phyloP scores from a whole-genome alignment of 1,284 basidiomycete genomes.

The Filobasidium uniguttulatum region DNA sequence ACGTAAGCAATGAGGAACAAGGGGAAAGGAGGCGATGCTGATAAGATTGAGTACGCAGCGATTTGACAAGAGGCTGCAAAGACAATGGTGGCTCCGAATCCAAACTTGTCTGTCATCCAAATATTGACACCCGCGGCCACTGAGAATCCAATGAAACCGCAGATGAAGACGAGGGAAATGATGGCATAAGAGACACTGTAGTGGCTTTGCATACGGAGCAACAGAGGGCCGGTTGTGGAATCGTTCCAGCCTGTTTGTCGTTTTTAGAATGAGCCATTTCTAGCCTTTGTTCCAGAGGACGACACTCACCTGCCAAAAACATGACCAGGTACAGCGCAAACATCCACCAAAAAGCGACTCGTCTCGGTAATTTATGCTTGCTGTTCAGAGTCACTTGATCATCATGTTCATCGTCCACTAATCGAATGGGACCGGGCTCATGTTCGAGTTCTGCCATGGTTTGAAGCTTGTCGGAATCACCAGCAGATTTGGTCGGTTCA shows the following conservation, averaged over 20 bases:
- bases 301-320: conserved; percentile 17
- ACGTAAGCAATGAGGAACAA: conserved; percentile 49
- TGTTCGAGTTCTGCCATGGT: no score
- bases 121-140: conserved; percentile 43
- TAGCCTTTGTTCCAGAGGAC: no score
- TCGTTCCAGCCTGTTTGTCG: conserved; percentile 47
- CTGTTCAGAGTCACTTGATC: no score
- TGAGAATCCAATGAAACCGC: conserved; percentile 45
- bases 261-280: not conserved
- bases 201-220: conserved; percentile 46
- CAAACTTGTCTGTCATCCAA: conserved; percentile 42
- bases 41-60: conserved; percentile 45
- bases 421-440: no score
- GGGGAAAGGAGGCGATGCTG: conserved; percentile 52
- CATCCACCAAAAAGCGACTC: no score
- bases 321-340: conserved; percentile 25
- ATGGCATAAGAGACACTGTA: conserved; percentile 32
- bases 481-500: no score
- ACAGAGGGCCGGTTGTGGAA: conserved; percentile 46
- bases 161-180: conserved; percentile 48
- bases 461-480: no score
- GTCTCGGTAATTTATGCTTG: no score
- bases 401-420: no score
- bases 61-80: conserved; percentile 13
- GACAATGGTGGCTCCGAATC: conserved; percentile 41